Evolutionary conservation across 108 stramenopile genomes (phyloP), one percentile per base, ranked within the genome.

Genomic region (Phaeodactylum tricornutum): DNA sequence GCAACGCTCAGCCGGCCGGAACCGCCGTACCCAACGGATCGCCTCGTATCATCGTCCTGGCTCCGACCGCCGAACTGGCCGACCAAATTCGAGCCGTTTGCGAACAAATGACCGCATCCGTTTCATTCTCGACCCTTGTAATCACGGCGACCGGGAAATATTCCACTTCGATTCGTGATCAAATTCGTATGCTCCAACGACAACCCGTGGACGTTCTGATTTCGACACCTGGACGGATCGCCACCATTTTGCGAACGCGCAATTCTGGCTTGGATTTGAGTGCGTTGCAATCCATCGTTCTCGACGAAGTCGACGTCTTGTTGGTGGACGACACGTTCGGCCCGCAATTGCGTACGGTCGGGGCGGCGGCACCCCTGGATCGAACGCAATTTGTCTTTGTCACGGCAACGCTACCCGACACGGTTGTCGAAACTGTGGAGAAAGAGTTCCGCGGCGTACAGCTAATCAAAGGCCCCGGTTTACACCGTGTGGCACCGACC

Each of bases 261-360:
- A 71, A 80, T 66, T 55, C 87, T 11, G 77, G 77, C 36, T 53
- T 84, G 50, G 78, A 84, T 62, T 33, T 88, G 43, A 62, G 55
- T 19, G 53, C 61, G 20, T 52, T 88, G 14, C 72, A 77, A 34
- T 44, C 65, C 32, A 53, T 94, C 17, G 93, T 96, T 1, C 51
- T 92, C 55, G 94, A 95, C 62, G 94, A 97, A 74, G 94, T 95
- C 24, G 96, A 97, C 65, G 77, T 94, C 40, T 57, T 97, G 31
- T 59, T 92, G 77, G 68, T 88, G 20, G 71, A 72, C 47, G 64
- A 72, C 23, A 91, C 91, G 0, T 94, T 94, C 72, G 86, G 87
- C 14, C 82, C 82, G 23, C 87, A 92, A 59, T 59, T 96, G 31
- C 62, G 79, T 0, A 86, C 92, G 26, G 78, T 96, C 22, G 91